phyloP scores from a whole-genome alignment of 1,139 yeast genomes.

The Geotrichum klebahnii region DNA sequence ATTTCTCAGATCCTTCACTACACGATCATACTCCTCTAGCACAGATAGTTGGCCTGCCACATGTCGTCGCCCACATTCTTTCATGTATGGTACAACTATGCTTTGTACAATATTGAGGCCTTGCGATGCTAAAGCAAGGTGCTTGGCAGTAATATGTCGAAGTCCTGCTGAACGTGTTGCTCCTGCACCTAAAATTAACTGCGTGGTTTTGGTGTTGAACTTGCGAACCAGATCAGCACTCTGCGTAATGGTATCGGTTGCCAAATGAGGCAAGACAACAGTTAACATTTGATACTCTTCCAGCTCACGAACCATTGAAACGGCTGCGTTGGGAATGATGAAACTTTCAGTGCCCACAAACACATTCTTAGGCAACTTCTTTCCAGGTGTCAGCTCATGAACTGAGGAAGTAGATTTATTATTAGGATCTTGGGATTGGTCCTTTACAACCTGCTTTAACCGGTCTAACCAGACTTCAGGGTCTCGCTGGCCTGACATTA shows the following conservation, averaged over 20 bases:
- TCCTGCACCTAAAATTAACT: constrained; percentile 69
- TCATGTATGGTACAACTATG: constrained; percentile 40
- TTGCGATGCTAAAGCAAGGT: constrained; percentile 66
- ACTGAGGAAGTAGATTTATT: background rate
- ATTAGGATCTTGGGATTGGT: background rate
- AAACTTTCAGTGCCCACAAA: constrained; percentile 41
- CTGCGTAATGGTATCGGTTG: constrained; percentile 39
- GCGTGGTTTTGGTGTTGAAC: constrained; percentile 54
- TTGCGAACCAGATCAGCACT: constrained; percentile 51
- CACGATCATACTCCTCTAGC: constrained; percentile 44
- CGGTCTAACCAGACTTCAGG: constrained; percentile 48
- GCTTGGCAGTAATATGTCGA: constrained; percentile 71
- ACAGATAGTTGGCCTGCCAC: constrained; percentile 22
- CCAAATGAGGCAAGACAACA: constrained; percentile 49
- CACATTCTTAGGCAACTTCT: constrained; percentile 32
- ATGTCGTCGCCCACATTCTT: constrained; percentile 33
- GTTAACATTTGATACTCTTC: constrained; percentile 51
- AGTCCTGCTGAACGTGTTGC: constrained; percentile 68
- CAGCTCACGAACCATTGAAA: constrained; percentile 41
- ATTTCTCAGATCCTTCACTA: constrained; percentile 44
- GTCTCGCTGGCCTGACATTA: constrained; percentile 49
- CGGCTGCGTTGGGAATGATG: constrained; percentile 37
- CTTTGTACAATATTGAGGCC: constrained; percentile 45
- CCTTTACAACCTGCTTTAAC: constrained; percentile 20
- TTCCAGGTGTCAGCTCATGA: constrained; percentile 8